Base-by-base conservation (phyloP, 805 yeast genomes). In the Candida endomychidarum region DNA sequence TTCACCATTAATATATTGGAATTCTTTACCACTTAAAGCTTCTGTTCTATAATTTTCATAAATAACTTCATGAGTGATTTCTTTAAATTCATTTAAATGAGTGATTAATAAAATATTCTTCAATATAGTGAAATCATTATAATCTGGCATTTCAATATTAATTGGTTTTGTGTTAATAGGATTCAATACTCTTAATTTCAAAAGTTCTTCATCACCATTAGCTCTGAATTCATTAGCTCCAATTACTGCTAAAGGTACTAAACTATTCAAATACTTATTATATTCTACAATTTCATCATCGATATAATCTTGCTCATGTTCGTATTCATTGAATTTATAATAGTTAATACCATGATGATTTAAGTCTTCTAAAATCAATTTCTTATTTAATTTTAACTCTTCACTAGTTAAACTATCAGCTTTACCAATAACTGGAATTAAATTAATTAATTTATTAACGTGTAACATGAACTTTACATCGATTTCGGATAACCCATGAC, bases 1-100 rank as follows among this genome's bases (percentile, higher is more conserved):
- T 40, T 47, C 49, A 7, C 51, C 51, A 22, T 47, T 45, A 18
- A 42, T 42, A 48, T 71, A 69, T 42, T 67, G 67, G 58, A 70
- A 67, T 55, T 60, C 68, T 45, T 79, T 83, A 21, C 85, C 82
- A 20, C 87, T 80, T 47, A 86, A 74, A 12, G 90, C 89, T 55
- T 81, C 88, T 8, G 96, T 86, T 74, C 97, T 82, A 65, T 89
- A 89, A 57, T 81, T 82, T 62, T 89, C 97, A 61, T 89, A 89
- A 48, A 89, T 68, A 28, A 81, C 75, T 58, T 88, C 96, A 59
- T 86, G 95, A 6, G 97, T 89, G 54, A 78, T 74, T 53, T 89
- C 96, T 65, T 87, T 87, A 62, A 89, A 79, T 57, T 89, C 96
- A 58, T 82, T 82, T 62, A 89, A 74, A 64, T 88, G 96, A 12